Conservation (phyloP, 2,329 filamentous ascomycete genomes). For the Alternaria sp. region DNA sequence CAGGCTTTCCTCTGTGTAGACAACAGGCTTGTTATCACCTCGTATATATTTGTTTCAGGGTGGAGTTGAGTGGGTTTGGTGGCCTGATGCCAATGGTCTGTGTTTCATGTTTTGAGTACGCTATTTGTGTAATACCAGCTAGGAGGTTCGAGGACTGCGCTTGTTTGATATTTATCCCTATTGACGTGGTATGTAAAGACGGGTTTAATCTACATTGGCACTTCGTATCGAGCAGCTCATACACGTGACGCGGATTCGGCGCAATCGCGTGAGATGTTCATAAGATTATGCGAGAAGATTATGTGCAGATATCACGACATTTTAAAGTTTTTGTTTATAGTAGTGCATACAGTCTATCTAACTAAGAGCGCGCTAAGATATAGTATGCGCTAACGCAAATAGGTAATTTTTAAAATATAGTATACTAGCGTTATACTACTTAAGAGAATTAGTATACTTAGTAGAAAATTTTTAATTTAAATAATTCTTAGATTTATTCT, state of each 20-base stretch:
- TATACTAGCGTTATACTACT: too few species aligned
- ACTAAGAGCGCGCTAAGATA: too few species aligned
- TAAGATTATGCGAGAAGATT: not conserved
- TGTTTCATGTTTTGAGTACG: constrained; percentile 7
- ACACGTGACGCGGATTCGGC: not conserved
- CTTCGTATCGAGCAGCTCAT: not conserved
- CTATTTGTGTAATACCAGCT: constrained; percentile 17
- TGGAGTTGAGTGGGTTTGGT: not conserved
- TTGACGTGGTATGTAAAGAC: not conserved
- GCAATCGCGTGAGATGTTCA: not conserved
- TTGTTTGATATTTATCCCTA: not conserved
- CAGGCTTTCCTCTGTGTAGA: not conserved
- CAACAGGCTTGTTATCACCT: constrained; percentile 6
- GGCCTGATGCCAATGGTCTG: not conserved
- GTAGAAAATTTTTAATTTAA: too few species aligned
- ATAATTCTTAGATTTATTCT: too few species aligned
- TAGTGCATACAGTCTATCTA: too few species aligned
- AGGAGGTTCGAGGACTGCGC: constrained; percentile 1
- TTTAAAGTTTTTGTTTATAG: not conserved
- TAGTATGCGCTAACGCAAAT: too few species aligned
- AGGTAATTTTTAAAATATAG: too few species aligned
- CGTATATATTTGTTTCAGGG: not conserved
- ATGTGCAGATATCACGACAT: not conserved
- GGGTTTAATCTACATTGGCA: not conserved
- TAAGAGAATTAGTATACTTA: too few species aligned